Percentiles rank a stretch among this genome's conserved stretches.
phyloP scores from a whole-genome alignment of 345 rosid genomes.

The Theobroma cacao region DNA sequence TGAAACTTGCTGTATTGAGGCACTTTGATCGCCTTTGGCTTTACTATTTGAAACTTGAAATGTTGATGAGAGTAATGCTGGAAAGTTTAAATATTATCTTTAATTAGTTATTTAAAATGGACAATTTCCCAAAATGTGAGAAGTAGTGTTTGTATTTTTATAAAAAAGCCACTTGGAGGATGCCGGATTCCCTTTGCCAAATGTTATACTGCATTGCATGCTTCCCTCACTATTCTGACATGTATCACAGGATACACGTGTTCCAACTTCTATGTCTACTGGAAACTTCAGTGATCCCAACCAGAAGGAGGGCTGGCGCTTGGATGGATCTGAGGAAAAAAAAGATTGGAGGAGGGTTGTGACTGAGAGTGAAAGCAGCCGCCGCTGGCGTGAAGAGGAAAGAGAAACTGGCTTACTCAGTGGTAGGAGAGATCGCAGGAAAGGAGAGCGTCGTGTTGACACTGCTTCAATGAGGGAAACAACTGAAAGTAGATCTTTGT shows the following conservation, averaged over 20 bases:
- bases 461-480: constrained; percentile 39
- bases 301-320: constrained; percentile 64
- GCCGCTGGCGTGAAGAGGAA: constrained; percentile 84
- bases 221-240: neutral
- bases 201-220: neutral
- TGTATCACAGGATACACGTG: constrained; percentile 46
- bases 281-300: constrained; percentile 45
- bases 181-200: neutral
- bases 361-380: constrained; percentile 44
- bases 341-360: constrained; percentile 63
- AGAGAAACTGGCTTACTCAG: constrained; percentile 75
- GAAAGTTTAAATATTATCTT: neutral
- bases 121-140: neutral
- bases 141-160: too few species aligned
- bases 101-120: neutral
- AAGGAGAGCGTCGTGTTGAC: constrained; percentile 53
- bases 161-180: too few species aligned
- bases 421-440: constrained; percentile 58
- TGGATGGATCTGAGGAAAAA: constrained; percentile 64
- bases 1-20: neutral
- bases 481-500: constrained; percentile 40
- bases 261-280: constrained; percentile 30
- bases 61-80: neutral
- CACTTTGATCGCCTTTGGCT: neutral
- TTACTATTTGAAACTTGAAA: neutral